Percentiles rank a stretch among this genome's conserved stretches.
These are phyloP conservation scores for Lodderomyces margitis DNA, from an alignment of 1,139 yeast genomes.

Conservation along the genomic window DNA sequence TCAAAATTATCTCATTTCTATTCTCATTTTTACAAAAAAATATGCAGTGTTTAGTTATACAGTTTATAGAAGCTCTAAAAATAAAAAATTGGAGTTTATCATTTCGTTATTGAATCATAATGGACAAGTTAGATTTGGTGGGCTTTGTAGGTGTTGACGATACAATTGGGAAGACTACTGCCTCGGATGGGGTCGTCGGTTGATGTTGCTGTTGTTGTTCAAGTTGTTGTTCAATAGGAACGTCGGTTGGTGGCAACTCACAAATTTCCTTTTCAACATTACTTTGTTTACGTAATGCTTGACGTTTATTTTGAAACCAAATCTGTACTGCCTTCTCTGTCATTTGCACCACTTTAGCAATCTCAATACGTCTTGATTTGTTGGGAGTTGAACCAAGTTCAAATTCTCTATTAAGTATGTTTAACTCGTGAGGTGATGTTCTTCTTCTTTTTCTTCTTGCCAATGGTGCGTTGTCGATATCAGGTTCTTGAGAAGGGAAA, in stretches of 20 bases:
- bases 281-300: slow-evolving; percentile 62
- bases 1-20: too few relatives aligned
- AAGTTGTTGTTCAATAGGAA: slow-evolving; percentile 4
- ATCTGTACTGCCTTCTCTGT: slow-evolving; percentile 96
- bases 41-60: background rate
- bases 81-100: background rate
- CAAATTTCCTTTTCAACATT: slow-evolving; percentile 42
- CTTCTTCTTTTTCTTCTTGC: slow-evolving; percentile 95
- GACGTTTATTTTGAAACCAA: slow-evolving; percentile 97
- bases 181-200: background rate
- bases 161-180: slow-evolving; percentile 14
- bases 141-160: slow-evolving; percentile 25
- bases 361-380: slow-evolving; percentile 67
- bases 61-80: background rate
- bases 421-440: slow-evolving; percentile 83
- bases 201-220: slow-evolving; percentile 7
- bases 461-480: slow-evolving; percentile 82
- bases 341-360: slow-evolving; percentile 81
- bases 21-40: too few relatives aligned
- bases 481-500: slow-evolving; percentile 78
- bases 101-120: background rate
- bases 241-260: slow-evolving; percentile 34
- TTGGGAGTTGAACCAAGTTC: slow-evolving; percentile 77
- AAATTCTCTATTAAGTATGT: slow-evolving; percentile 78
- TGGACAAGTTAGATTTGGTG: slow-evolving; percentile 8